These are phyloP conservation scores for Leccinum pellstonianum DNA, from an alignment of 768 basidiomycete genomes.

Conservation along the genomic window DNA sequence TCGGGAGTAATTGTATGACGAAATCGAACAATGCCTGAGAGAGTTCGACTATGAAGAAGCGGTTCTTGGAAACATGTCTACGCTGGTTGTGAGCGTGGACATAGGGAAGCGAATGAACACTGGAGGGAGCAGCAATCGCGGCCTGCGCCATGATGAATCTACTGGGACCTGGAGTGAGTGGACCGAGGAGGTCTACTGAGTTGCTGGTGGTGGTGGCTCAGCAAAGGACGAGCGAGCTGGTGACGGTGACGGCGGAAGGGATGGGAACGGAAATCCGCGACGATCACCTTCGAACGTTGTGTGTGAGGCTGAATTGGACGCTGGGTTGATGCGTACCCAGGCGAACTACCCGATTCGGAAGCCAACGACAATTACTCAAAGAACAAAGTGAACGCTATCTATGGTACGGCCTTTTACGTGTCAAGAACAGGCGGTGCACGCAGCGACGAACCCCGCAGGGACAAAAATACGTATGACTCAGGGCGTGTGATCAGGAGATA, in stretches of 20 bases:
- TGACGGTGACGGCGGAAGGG: conserved; percentile 11
- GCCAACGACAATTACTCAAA: conserved; percentile 6
- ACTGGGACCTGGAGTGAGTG: background rate
- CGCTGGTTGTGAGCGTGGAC: conserved; percentile 37
- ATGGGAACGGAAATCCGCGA: conserved; percentile 25
- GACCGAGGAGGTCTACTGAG: conserved; percentile 1
- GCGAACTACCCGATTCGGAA: conserved; percentile 31
- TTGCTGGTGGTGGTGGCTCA: conserved; percentile 3
- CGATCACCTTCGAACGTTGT: conserved; percentile 26
- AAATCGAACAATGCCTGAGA: conserved; percentile 92
- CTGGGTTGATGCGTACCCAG: conserved; percentile 16
- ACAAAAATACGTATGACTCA: background rate
- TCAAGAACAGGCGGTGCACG: background rate
- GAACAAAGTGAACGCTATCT: background rate
- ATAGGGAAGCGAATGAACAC: conserved; percentile 27
- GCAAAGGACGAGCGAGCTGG: conserved; percentile 9
- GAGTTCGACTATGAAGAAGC: conserved; percentile 70
- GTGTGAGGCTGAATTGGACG: conserved; percentile 16
- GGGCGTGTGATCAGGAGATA: conserved; percentile 6
- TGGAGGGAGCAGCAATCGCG: conserved; percentile 20
- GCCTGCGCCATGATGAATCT: conserved; percentile 29
- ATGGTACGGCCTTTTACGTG: background rate
- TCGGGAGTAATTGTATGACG: conserved; percentile 88
- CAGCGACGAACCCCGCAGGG: background rate
- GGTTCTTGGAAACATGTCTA: conserved; percentile 48